Base-by-base conservation (phyloP, 208 protist species). In the Tritrichomonas musculus region DNA sequence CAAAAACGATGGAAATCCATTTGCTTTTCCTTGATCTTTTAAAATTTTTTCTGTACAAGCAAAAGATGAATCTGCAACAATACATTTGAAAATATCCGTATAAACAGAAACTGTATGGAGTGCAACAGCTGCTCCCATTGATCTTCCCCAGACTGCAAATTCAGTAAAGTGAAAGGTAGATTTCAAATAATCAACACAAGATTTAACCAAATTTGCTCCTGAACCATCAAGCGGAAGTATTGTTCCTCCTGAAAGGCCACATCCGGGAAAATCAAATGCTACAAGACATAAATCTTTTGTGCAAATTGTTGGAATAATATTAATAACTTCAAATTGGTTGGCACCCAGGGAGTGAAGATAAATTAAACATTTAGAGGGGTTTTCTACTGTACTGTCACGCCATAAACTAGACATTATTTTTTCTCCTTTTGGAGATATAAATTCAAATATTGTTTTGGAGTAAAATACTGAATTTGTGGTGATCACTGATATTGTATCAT, bases 41-140 rank as follows among this genome's bases (percentile, higher is more conserved):
- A 88, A 22, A 49, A 88, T 30, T 20, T 44, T 13, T 60, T 88
- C 41, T 13, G 47, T 88, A 20, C 27, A 53, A 44, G 44, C 14
- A 88, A 88, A 88, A 39, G 77, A 17, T 27, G 77, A 88, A 88
- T 88, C 77, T 53, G 77, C 53, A 39, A 88, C 47, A 36, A 44
- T 33, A 50, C 77, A 88, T 39, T 8, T 5, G 30, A 88, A 88
- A 36, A 47, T 77, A n/a, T 69, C 27, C 11, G 11, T 69, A n/a
- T 17, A 69, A 33, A n/a, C 20, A 69, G 64, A 69, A 69, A 69
- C 27, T n/a, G 64, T 69, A 69, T 33, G 11, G 11, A 69, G 30
- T 69, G 64, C 11, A 33, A n/a, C 30, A n/a, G 64, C 64, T 69
- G 64, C 64, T n/a, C 64, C 64, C 64, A 69, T 69, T 69, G 64